Base-by-base conservation (phyloP, 2,329 filamentous ascomycete species). In the Arthrobotrys pseudoclavata region DNA sequence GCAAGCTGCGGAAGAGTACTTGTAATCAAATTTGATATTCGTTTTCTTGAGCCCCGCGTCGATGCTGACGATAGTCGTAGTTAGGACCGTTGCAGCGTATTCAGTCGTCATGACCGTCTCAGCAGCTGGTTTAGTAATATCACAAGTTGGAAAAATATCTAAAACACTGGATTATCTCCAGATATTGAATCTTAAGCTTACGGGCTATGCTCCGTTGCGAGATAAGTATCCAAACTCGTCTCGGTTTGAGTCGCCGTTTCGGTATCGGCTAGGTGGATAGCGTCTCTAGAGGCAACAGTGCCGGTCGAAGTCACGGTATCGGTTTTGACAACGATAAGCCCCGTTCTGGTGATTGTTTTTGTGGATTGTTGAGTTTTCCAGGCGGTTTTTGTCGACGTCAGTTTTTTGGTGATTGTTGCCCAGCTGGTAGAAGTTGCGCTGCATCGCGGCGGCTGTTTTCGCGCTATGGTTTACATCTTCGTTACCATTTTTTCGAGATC, bases 1-100 rank as follows among this genome's bases (percentile, higher is more conserved):
- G 24, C 50, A 55, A 55, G 50, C 50, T 13, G 50, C 50, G 6
- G 50, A 55, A 31, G 50, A 55, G 50, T 5, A 55, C 6, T 55
- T 55, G 50, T 22, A 31, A n/a, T 55, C 50, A 12, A 55, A 55
- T 4, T n/a, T 13, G n/a, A 4, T 15, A 12, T 55, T 4, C 15
- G 10, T 55, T 29, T 55, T 55, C 7, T 31, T 24, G 29, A 31
- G 29, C 4, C 29, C 29, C 29, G 29, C n/a, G n/a, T n/a, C 4
- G 7, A 40, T 40, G 4, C 10, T 9, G 10, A 40, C 12, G 34
- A 13, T 9, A 13, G 34, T 40, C 5, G 34, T 40, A 9, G 34
- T 13, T 40, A 9, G 34, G 12, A 40, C 34, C 10, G 34, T 40
- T 13, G 5, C 12, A 3, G 34, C 10, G 12, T 40, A 40, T 13